Evolutionary conservation across 257 asterid genomes (phyloP), one percentile per base, ranked within the genome.

Genomic region (Solanum lycopersicoides): DNA sequence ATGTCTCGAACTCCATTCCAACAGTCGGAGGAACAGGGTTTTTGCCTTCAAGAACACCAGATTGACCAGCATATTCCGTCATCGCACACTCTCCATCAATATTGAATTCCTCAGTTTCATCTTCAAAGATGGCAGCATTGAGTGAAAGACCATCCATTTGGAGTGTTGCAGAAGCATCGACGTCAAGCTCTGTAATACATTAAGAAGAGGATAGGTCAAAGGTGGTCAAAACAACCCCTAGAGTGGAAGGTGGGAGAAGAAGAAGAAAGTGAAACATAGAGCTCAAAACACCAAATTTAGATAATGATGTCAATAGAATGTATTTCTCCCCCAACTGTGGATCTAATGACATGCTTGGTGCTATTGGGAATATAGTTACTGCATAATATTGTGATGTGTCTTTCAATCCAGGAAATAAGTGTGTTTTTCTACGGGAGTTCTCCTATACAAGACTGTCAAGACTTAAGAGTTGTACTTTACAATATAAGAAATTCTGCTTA

Each of bases 1-100:
- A 94, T 28, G 93, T 89, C 86, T 94, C 95, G 72, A 94, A 94
- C 86, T 92, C 95, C 95, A 91, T 92, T 63, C 96, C 95, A 32
- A 94, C 87, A 60, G 92, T 90, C 12, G 96, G 95, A 89, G 92
- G 94, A 89, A 93, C 88, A 41, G 94, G 95, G 80, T 92, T 92
- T 87, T 93, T 91, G 18, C 93, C 93, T 84, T 88, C 91, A 50
- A 92, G 72, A 50, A 92, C 86, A 74, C 94, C 93, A 18, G 90
- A 88, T 35, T 90, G 92, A 63, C 93, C 90, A 42, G 90, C 92
- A 15, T 59, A 91, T 69, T 94, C 95, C 0, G 94, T 92, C 95
- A 93, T 92, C 14, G 92, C 88, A 76, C 91, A 93, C 82, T 93
- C 92, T 85, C 93, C 95, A 83, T 91, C 89, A 41, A 91, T 87